Evolutionary conservation across 176 grass and related monocot genomes (phyloP).

Genomic region (Dendrocalamus sinicus): DNA sequence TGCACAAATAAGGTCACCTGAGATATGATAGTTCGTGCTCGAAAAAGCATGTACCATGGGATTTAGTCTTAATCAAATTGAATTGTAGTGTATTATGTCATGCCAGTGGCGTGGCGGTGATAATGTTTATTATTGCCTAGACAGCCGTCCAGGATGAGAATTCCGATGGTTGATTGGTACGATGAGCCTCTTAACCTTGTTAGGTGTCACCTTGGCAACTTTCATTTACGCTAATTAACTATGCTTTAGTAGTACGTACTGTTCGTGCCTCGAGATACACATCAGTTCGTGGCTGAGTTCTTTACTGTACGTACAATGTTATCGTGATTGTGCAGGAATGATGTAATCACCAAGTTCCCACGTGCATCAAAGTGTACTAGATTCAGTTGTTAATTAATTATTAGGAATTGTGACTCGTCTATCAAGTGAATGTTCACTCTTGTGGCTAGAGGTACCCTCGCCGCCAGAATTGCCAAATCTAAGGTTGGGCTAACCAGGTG

Average conservation of each 20-base stretch:
- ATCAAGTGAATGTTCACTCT: background rate
- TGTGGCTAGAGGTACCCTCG: too few species aligned
- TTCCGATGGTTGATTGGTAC: slow-evolving; percentile 49
- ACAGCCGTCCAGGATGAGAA: slow-evolving; percentile 27
- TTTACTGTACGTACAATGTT: background rate
- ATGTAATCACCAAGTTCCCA: background rate
- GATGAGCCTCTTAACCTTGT: background rate
- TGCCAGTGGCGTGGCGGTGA: background rate
- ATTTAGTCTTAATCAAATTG: slow-evolving; percentile 20
- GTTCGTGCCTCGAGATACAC: background rate
- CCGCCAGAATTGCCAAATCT: too few species aligned
- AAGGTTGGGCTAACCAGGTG: too few species aligned
- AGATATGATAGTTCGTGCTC: slow-evolving; percentile 35
- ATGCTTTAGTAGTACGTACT: background rate
- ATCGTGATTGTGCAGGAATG: slow-evolving; percentile 10
- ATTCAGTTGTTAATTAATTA: background rate
- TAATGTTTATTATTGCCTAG: slow-evolving; percentile 33
- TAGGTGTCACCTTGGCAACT: slow-evolving; percentile 29
- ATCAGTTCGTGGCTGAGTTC: too few species aligned
- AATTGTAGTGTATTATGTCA: background rate
- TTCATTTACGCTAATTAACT: slow-evolving; percentile 4
- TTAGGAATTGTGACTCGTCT: background rate
- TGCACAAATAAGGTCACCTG: slow-evolving; percentile 12
- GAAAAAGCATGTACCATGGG: slow-evolving; percentile 19
- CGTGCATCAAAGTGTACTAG: background rate